Evolutionary conservation across 2,329 filamentous ascomycete genomes (phyloP).

Genomic region (Fusarium caatingaense): DNA sequence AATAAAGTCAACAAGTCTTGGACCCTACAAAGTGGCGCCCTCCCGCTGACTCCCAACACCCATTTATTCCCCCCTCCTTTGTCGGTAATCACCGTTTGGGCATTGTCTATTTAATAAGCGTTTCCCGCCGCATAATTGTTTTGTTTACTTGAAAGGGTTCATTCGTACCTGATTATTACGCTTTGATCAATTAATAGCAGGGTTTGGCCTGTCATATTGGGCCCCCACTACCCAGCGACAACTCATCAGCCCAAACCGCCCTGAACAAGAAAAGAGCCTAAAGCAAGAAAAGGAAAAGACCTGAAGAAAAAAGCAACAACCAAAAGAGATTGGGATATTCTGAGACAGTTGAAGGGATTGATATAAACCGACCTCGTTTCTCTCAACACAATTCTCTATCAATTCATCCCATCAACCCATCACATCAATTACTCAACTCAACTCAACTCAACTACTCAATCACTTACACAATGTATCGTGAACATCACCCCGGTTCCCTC

Average conservation of each 20-base stretch:
- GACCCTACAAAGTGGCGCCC: slow-evolving; percentile 24
- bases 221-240: slow-evolving; percentile 42
- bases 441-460: not conserved
- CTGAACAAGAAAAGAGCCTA: slow-evolving; percentile 9
- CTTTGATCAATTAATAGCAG: slow-evolving; percentile 26
- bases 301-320: not conserved
- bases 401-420: not conserved
- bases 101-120: slow-evolving; percentile 4
- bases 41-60: slow-evolving; percentile 23
- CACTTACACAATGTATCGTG: slow-evolving; percentile 36
- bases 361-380: slow-evolving; percentile 12
- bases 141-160: not conserved
- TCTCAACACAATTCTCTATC: not conserved
- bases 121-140: not conserved
- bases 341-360: slow-evolving; percentile 7
- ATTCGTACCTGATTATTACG: slow-evolving; percentile 5
- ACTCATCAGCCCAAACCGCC: slow-evolving; percentile 37
- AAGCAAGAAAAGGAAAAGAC: slow-evolving; percentile 11
- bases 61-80: not conserved
- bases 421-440: no score
- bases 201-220: slow-evolving; percentile 34
- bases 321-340: not conserved
- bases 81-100: slow-evolving; percentile 30
- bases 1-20: not conserved
- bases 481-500: slow-evolving; percentile 36